phyloP scores from a whole-genome alignment of 352 stramenopile species.

The Aphanomyces invadans region DNA sequence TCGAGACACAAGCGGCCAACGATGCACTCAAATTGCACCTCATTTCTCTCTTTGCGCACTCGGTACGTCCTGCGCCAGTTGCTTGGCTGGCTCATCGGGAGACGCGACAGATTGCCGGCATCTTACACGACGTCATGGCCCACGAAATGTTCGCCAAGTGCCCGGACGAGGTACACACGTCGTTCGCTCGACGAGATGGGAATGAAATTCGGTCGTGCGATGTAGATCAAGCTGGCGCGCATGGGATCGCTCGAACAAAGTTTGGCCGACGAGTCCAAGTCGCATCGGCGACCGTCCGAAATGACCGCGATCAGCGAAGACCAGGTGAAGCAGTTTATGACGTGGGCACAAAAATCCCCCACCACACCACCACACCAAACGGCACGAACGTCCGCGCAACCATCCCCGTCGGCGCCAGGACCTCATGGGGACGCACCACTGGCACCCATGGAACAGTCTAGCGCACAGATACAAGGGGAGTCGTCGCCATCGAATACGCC shows the following conservation, averaged over 20 bases:
- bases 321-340: neutral
- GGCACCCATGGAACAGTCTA: too few species aligned
- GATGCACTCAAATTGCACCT: constrained; percentile 50
- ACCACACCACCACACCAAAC: neutral
- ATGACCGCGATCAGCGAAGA: neutral
- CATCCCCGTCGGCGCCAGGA: neutral
- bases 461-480: too few species aligned
- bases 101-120: constrained; percentile 37
- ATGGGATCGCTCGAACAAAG: neutral
- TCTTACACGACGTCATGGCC: constrained; percentile 48
- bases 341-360: neutral
- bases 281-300: neutral
- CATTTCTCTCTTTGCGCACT: constrained; percentile 42
- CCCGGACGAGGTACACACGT: constrained; percentile 33
- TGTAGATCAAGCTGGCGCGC: constrained; percentile 1
- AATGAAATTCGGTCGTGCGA: too few species aligned
- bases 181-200: neutral
- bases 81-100: too few species aligned
- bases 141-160: constrained; percentile 46
- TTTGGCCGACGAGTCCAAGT: neutral
- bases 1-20: constrained; percentile 37
- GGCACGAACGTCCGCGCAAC: neutral
- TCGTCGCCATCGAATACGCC: too few species aligned
- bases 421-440: too few species aligned
- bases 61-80: constrained; percentile 4